Conservation (phyloP, 495 filamentous ascomycete genomes). For the Daldinia loculata region DNA sequence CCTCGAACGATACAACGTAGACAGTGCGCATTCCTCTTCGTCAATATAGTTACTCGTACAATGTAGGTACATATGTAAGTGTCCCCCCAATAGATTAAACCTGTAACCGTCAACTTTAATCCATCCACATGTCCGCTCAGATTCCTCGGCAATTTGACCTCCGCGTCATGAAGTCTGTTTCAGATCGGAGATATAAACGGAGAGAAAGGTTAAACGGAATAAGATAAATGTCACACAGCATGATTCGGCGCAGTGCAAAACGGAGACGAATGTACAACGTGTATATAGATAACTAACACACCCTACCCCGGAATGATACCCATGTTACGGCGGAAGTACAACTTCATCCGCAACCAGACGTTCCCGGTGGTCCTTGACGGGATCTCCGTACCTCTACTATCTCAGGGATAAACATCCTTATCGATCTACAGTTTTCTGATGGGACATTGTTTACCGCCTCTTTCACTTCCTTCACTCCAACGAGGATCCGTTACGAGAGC, state of each 20-base stretch:
- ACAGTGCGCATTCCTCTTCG: conserved; percentile 21
- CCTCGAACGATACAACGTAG: conserved; percentile 5
- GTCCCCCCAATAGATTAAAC: background rate
- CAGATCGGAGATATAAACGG: background rate
- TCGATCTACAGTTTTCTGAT: too few species aligned
- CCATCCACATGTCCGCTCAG: background rate
- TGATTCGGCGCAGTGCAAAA: conserved; percentile 1
- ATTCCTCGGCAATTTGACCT: background rate
- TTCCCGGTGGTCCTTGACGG: background rate
- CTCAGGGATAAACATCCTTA: too few species aligned
- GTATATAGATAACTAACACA: background rate
- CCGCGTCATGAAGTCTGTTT: background rate
- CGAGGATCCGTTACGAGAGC: too few species aligned
- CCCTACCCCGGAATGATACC: conserved; percentile 17
- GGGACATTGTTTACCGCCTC: too few species aligned
- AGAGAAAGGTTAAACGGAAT: background rate
- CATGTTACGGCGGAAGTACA: conserved; percentile 16
- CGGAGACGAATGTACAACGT: background rate
- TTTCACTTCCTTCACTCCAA: too few species aligned
- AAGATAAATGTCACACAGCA: conserved; percentile 9
- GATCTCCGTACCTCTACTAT: conserved; percentile 19
- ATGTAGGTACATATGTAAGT: background rate
- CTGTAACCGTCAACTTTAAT: background rate
- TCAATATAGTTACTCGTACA: background rate
- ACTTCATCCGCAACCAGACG: conserved; percentile 27